These are phyloP conservation scores for Aspergillus tanneri DNA, from an alignment of 2,329 filamentous ascomycete species.

Conservation along the genomic window DNA sequence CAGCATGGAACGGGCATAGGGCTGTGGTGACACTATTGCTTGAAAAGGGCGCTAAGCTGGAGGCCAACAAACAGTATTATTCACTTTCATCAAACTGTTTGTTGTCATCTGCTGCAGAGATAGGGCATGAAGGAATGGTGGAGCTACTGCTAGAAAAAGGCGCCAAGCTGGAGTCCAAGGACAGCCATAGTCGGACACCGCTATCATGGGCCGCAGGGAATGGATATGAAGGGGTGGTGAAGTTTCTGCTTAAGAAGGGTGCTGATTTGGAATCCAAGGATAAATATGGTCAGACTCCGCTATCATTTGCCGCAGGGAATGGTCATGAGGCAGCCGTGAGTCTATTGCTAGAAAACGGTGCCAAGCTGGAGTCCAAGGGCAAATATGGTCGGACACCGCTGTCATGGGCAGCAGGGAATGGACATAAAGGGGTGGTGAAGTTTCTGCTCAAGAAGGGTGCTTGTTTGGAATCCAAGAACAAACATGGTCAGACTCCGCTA, in stretches of 20 bases:
- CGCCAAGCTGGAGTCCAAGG: too few relatives aligned
- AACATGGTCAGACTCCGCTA: background rate
- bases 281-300: constrained; percentile 4
- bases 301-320: constrained; percentile 1
- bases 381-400: background rate
- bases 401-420: background rate
- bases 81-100: too few relatives aligned
- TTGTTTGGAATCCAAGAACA: background rate
- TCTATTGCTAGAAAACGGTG: background rate
- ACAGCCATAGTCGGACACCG: constrained; percentile 7
- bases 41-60: background rate
- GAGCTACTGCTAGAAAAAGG: too few relatives aligned
- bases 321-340: background rate
- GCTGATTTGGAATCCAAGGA: background rate
- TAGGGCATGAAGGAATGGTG: too few relatives aligned
- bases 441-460: background rate
- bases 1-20: too few relatives aligned
- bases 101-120: background rate
- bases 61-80: too few relatives aligned
- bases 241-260: constrained; percentile 3
- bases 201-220: constrained; percentile 13
- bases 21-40: too few relatives aligned
- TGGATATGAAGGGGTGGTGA: constrained; percentile 10
- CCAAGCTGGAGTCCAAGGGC: background rate
- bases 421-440: background rate